Conservation (phyloP, 805 yeast species). For the Starmerella bombi region DNA sequence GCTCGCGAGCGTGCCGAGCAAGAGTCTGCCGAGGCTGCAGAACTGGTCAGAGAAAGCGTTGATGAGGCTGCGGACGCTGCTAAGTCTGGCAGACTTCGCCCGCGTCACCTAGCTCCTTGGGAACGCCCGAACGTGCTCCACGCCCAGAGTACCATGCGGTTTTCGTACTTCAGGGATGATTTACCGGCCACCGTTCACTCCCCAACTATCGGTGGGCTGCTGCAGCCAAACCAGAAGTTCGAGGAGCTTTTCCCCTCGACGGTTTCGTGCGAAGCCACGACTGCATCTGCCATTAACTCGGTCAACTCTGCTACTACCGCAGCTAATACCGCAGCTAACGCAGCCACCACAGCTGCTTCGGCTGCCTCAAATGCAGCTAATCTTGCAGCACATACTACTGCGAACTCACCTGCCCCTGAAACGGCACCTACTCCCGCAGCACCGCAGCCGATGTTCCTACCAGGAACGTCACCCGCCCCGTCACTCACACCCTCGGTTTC, state of each 20-base stretch:
- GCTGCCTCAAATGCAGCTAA: not conserved
- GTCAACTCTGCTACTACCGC: not conserved
- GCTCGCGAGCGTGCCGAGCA: constrained; percentile 47
- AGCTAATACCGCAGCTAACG: not conserved
- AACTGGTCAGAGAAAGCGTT: constrained; percentile 31
- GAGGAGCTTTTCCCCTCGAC: constrained; percentile 43
- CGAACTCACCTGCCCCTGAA: not conserved
- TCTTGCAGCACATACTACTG: not conserved
- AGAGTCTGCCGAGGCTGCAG: constrained; percentile 22
- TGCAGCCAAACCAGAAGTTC: constrained; percentile 46
- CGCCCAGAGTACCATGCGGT: constrained; percentile 42
- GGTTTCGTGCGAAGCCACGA: not conserved
- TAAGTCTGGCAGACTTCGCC: constrained; percentile 50
- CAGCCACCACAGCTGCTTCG: not conserved
- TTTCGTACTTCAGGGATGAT: constrained; percentile 86
- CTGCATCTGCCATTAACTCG: not conserved
- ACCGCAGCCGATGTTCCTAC: not conserved
- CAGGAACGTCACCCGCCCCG: not conserved
- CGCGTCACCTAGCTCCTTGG: constrained; percentile 67
- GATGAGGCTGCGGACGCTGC: constrained; percentile 40
- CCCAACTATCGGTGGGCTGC: constrained; percentile 69
- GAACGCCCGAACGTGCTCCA: constrained; percentile 27
- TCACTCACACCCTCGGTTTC: constrained; percentile 1
- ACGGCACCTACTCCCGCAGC: not conserved
- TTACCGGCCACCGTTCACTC: constrained; percentile 81